Evolutionary conservation across 495 filamentous ascomycete species (phyloP).

Genomic region (Elaphomyces granulatus): DNA sequence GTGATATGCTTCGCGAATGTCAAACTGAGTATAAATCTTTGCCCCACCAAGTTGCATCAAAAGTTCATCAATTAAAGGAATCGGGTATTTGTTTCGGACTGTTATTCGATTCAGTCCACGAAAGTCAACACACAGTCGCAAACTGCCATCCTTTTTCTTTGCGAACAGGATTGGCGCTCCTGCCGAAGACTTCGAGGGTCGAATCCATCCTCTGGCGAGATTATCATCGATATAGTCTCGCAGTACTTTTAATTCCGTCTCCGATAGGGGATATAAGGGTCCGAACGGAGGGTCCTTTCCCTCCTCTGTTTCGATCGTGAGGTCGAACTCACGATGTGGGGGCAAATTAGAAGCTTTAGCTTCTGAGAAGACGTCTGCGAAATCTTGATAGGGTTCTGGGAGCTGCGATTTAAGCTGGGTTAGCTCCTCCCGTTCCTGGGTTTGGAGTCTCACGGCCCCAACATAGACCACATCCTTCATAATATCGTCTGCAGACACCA

Average conservation of each 20-base stretch:
- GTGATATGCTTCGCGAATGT: no score
- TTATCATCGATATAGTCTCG: neutral
- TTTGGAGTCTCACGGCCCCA: no score
- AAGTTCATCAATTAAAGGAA: neutral
- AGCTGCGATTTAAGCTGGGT: no score
- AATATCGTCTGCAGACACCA: no score
- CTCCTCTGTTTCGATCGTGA: neutral
- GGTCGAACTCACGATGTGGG: no score
- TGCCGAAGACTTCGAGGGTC: neutral
- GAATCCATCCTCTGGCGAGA: neutral
- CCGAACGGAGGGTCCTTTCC: neutral
- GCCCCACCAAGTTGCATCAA: neutral
- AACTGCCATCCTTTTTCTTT: neutral
- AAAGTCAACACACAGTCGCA: constrained; percentile 5
- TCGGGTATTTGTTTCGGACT: constrained; percentile 3
- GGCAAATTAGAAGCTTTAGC: no score
- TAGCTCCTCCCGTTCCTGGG: no score
- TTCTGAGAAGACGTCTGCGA: no score
- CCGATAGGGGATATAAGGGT: neutral
- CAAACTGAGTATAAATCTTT: neutral
- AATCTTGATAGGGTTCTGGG: no score
- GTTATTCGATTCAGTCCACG: constrained; percentile 8
- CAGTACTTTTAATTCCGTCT: neutral
- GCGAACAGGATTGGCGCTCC: constrained; percentile 2
- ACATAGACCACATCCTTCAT: no score